These are phyloP conservation scores for Botrytis galanthina DNA, from an alignment of 2,329 filamentous ascomycete genomes.

Conservation along the genomic window DNA sequence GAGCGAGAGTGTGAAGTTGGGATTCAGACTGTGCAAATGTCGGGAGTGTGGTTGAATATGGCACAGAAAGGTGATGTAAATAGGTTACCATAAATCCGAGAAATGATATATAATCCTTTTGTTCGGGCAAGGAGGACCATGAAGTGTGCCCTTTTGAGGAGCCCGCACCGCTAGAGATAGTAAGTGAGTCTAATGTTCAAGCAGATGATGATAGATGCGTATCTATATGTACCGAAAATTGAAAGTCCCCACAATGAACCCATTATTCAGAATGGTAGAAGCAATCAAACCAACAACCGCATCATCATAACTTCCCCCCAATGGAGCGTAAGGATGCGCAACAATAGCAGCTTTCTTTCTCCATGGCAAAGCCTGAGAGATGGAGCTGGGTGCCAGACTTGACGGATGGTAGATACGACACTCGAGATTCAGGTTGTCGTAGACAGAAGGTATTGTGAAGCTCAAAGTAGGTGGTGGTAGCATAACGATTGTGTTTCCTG, in stretches of 20 bases:
- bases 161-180: slow-evolving; percentile 64
- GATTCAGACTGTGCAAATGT: slow-evolving; percentile 26
- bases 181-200: slow-evolving; percentile 18
- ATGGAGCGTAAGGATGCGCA: slow-evolving; percentile 85
- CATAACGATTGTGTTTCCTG: slow-evolving; percentile 39
- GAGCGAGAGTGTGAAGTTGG: slow-evolving; percentile 27
- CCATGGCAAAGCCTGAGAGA: slow-evolving; percentile 35
- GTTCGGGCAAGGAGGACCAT: slow-evolving; percentile 81
- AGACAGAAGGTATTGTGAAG: slow-evolving; percentile 80
- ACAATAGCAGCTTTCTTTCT: slow-evolving; percentile 59
- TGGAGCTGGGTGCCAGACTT: slow-evolving; percentile 39
- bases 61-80: slow-evolving; percentile 48
- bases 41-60: slow-evolving; percentile 13
- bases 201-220: neutral
- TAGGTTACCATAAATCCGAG: slow-evolving; percentile 79
- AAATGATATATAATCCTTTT: slow-evolving; percentile 78
- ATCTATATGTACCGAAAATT: slow-evolving; percentile 70
- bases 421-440: slow-evolving; percentile 73
- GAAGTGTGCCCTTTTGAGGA: slow-evolving; percentile 75
- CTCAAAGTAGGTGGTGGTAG: slow-evolving; percentile 58
- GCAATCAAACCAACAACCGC: slow-evolving; percentile 68
- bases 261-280: slow-evolving; percentile 57
- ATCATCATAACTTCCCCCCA: slow-evolving; percentile 86
- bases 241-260: slow-evolving; percentile 80
- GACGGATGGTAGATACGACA: slow-evolving; percentile 79